Evolutionary conservation across 2,329 filamentous ascomycete genomes (phyloP), one percentile per base, ranked within the genome.

Genomic region (Boeremia exigua): DNA sequence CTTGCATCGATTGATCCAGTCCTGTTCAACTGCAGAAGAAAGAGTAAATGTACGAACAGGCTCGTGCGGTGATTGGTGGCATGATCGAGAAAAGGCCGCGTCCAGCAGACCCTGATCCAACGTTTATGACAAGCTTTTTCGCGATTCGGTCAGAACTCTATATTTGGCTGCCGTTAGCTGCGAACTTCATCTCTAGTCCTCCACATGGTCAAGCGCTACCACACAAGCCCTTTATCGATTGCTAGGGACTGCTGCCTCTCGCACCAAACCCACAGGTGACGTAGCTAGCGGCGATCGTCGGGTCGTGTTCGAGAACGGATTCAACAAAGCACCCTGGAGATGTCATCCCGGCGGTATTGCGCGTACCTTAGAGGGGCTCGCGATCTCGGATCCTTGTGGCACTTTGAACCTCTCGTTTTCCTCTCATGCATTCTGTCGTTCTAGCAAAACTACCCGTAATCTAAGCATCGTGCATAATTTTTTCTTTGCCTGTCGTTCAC

Each of bases 241-340:
- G 48, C 47, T 27, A 29, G 53, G 46, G 42, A 40, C 15, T 33
- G 43, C 33, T 38, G 38, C 48, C 9, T 15, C 32, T 52, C 33
- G 43, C 42, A 38, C 29, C 38, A 28, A 44, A 45, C 25, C 54
- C 54, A 52, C 44, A 32, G 23, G 50, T 60, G 58, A 60, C 58
- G 58, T 60, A 52, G 49, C 43, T 48, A 56, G 53, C 54, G 47
- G 54, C 57, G 49, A 60, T 60, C 40, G 6, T 34, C 54, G 50
- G 54, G 7, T 57, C 44, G 45, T 37, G 45, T 48, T 56, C 48
- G 43, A 56, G 56, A 51, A 54, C 49, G 17, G n/a, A 50, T 49
- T 48, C 58, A 57, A 60, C 49, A 60, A 57, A 54, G 53, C 34
- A 42, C 42, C 37, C 46, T 33, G 27, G 32, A 50, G 49, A 58